Evolutionary conservation across 176 grass and related monocot species (phyloP), one percentile per base, ranked within the genome.

Genomic region (Eleusine coracana): DNA sequence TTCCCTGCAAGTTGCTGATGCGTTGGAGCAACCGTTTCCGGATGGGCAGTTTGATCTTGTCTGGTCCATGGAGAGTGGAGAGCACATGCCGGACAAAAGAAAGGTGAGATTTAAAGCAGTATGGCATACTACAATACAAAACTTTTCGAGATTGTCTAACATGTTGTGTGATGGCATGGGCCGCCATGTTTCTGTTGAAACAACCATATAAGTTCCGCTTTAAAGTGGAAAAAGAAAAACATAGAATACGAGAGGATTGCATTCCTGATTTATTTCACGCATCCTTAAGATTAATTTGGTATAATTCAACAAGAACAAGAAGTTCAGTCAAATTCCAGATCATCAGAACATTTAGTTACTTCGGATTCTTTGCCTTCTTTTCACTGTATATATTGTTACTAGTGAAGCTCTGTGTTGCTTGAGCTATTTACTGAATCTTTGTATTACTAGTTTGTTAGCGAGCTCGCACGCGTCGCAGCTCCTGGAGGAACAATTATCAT

Each of bases 51-150:
- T 95, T 68, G 92, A 95, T 84, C 87, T 98, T 20, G 91, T 98
- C 13, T 98, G 96, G 96, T 98, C 96, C 77, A 95, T 98, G 96
- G 96, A 98, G 82, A 98, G 96, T 76, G 96, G 96, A 11, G 96
- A 98, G 76, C 92, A 98, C 80, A 98, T 98, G 96, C 89, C 89
- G 60, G 89, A 98, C 52, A 98, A 98, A 78, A 70, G 8, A n/a
- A 93, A 93, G 96, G 96, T 98, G 80, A 49, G 3, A 12, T 41
- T 38, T 63, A 0, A 37, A 0, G 29, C n/a, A n/a, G 17, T 13
- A 1, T 56, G 45, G 36, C 23, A 39, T 51, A 18, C 12, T 84
- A 42, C 17, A 16, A 5, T 6, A 9, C 40, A 60, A 12, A 41
- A 16, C 4, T 27, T 70, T 31, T 64, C 4, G 21, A 70, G 21